These are phyloP conservation scores for Phytopythium chamaehyphon DNA, from an alignment of 352 stramenopile genomes.

Conservation along the genomic window DNA sequence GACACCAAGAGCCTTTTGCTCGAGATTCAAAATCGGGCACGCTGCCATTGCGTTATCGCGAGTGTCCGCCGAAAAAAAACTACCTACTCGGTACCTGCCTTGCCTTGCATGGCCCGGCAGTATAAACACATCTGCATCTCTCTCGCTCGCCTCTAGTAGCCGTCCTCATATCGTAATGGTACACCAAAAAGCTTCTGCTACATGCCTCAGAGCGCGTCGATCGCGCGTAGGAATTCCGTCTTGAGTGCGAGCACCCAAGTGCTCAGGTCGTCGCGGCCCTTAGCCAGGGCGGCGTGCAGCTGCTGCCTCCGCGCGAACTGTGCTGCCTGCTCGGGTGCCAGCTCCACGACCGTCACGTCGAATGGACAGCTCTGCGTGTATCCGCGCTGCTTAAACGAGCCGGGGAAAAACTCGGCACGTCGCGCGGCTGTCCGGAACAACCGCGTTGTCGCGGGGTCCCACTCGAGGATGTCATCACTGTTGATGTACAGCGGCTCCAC, in stretches of 20 bases:
- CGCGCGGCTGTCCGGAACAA: conserved; percentile 28
- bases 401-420: conserved; percentile 24
- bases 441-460: conserved; percentile 10
- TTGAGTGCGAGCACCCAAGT: background rate
- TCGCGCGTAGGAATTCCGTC: background rate
- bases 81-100: too few relatives aligned
- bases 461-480: conserved; percentile 42
- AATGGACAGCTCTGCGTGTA: conserved; percentile 34
- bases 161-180: too few relatives aligned
- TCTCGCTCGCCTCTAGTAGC: background rate
- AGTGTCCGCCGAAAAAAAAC: too few relatives aligned
- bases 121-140: too few relatives aligned
- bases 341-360: conserved; percentile 23
- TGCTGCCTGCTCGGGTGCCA: conserved; percentile 14
- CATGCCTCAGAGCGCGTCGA: background rate
- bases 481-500: conserved; percentile 45
- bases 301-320: conserved; percentile 16
- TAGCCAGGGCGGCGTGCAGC: conserved; percentile 17
- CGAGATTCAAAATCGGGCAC: too few relatives aligned
- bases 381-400: conserved; percentile 29
- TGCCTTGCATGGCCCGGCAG: too few relatives aligned
- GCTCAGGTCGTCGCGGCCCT: conserved; percentile 10
- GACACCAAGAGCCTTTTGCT: too few relatives aligned
- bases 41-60: too few relatives aligned
- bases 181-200: background rate